A percentile compares a stretch with the other conserved stretches of the same genome.
These are phyloP conservation scores for Sabuloglossum arenarium DNA, from an alignment of 495 filamentous ascomycete genomes.

Conservation along the genomic window DNA sequence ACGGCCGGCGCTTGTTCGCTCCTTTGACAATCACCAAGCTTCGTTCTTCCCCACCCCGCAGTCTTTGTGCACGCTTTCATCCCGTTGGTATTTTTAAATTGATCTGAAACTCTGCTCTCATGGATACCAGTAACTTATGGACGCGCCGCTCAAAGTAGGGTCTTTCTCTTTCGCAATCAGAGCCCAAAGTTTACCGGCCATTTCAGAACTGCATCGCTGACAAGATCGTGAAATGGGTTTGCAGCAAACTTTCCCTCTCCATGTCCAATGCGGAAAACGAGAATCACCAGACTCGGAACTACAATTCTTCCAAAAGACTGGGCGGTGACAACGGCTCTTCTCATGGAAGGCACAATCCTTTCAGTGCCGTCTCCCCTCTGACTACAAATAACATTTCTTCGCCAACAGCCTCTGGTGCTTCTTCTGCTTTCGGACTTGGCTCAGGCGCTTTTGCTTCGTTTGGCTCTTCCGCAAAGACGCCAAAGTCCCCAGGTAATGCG, in stretches of 20 bases:
- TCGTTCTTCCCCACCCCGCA: background rate
- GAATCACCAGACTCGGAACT: conserved; percentile 38
- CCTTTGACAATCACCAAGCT: background rate
- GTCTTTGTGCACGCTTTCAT: background rate
- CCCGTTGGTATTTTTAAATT: background rate
- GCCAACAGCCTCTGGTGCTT: conserved; percentile 57
- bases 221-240: conserved; percentile 24
- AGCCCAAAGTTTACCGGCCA: conserved; percentile 26
- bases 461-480: conserved; percentile 54
- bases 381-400: conserved; percentile 52
- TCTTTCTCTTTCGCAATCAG: conserved; percentile 13
- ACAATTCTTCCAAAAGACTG: conserved; percentile 41
- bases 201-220: conserved; percentile 14
- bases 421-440: conserved; percentile 82
- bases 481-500: conserved; percentile 67
- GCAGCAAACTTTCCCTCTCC: conserved; percentile 77
- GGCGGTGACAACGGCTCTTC: conserved; percentile 49
- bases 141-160: conserved; percentile 17
- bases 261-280: conserved; percentile 31
- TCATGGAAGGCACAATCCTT: conserved; percentile 67
- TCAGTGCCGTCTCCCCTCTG: conserved; percentile 57
- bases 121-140: conserved; percentile 15
- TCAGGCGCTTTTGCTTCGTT: conserved; percentile 94
- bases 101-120: background rate
- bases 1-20: background rate